phyloP scores from a whole-genome alignment of 768 basidiomycete species.

The Auriscalpium microsporum region DNA sequence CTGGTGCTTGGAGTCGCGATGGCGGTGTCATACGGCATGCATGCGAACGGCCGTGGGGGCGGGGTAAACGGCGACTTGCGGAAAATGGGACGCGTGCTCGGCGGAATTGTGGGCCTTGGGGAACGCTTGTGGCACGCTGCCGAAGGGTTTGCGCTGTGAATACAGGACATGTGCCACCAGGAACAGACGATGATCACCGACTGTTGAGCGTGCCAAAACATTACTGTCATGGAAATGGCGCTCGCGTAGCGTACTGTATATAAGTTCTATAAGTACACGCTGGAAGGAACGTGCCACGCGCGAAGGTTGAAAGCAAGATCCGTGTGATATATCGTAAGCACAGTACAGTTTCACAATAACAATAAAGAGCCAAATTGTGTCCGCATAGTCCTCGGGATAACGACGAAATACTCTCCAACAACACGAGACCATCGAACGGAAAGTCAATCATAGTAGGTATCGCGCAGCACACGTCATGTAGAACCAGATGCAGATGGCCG shows the following conservation, averaged over 20 bases:
- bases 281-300: background rate
- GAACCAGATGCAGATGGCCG: background rate
- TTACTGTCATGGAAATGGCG: background rate
- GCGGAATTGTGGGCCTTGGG: conserved; percentile 3
- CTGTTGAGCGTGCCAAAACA: background rate
- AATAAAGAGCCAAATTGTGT: background rate
- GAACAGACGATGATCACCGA: background rate
- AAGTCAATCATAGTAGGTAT: background rate
- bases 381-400: background rate
- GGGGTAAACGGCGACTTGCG: background rate
- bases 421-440: background rate
- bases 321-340: background rate
- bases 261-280: background rate
- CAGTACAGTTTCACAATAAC: background rate
- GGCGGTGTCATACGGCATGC: conserved; percentile 35
- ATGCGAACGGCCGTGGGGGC: conserved; percentile 1
- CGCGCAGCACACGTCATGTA: background rate
- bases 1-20: conserved; percentile 64
- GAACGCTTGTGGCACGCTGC: conserved; percentile 2
- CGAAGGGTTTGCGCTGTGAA: background rate
- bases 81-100: conserved; percentile 2
- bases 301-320: background rate
- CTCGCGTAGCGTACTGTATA: background rate
- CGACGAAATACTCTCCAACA: background rate
- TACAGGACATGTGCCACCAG: background rate